Percentiles rank a stretch among this genome's conserved stretches.
Evolutionary conservation across 441 rosid species (phyloP).

Genomic region (Populus hybrid): DNA sequence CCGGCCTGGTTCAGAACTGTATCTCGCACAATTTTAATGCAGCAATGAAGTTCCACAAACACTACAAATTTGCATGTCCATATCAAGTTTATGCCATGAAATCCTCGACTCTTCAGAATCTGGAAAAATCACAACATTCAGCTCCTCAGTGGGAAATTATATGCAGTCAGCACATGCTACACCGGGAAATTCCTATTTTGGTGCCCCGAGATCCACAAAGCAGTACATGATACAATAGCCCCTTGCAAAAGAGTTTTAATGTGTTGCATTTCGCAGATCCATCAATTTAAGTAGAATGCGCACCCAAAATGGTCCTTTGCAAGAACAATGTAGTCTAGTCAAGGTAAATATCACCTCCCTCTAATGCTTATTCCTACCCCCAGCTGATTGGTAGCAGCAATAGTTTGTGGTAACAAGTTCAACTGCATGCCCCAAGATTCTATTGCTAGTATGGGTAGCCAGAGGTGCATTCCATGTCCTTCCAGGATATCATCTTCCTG

Average conservation of each 20-base stretch:
- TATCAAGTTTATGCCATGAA: background rate
- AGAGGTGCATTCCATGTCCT: conserved; percentile 55
- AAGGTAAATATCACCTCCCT: background rate
- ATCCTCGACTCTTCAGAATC: background rate
- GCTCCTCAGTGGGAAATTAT: background rate
- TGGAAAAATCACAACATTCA: background rate
- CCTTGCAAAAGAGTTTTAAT: background rate
- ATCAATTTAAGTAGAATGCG: background rate
- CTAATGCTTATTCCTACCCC: background rate
- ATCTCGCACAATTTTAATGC: background rate
- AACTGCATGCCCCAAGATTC: conserved; percentile 4
- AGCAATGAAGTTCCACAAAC: background rate
- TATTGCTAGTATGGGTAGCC: conserved; percentile 44
- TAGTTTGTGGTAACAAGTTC: background rate
- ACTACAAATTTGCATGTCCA: background rate
- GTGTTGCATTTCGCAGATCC: background rate
- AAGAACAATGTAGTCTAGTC: background rate
- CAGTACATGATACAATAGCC: background rate
- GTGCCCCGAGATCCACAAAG: background rate
- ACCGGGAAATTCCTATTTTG: background rate
- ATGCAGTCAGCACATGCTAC: too few species aligned
- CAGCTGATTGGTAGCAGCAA: background rate
- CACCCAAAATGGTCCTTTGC: background rate
- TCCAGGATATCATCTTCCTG: conserved; percentile 92
- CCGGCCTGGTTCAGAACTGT: background rate